Conservation (phyloP, 805 yeast species). For the Pichia membranifaciens region DNA sequence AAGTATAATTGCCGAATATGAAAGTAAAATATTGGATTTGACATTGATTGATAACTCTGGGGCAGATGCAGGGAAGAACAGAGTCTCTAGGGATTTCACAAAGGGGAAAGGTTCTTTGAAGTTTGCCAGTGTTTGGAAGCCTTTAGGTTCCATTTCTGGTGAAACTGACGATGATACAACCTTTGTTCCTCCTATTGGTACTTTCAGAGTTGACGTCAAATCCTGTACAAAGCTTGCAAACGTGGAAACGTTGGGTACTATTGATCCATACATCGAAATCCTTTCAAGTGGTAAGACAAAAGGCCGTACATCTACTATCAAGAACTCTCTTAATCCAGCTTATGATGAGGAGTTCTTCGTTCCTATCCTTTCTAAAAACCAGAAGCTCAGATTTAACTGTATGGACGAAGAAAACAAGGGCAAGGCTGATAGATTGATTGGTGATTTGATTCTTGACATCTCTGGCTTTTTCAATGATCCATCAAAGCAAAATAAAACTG, state of each 20-base stretch:
- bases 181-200: slow-evolving; percentile 60
- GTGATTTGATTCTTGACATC: slow-evolving; percentile 41
- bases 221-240: slow-evolving; percentile 47
- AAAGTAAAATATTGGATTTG: slow-evolving; percentile 44
- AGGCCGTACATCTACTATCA: slow-evolving; percentile 49
- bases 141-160: slow-evolving; percentile 50
- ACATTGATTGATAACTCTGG: slow-evolving; percentile 34
- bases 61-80: slow-evolving; percentile 41
- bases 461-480: slow-evolving; percentile 10
- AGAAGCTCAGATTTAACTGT: slow-evolving; percentile 50
- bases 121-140: slow-evolving; percentile 63
- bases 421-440: slow-evolving; percentile 55
- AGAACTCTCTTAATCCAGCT: slow-evolving; percentile 49
- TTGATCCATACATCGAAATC: slow-evolving; percentile 69
- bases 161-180: slow-evolving; percentile 35
- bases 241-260: slow-evolving; percentile 62
- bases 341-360: slow-evolving; percentile 55
- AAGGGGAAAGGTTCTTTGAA: slow-evolving; percentile 51
- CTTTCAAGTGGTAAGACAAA: slow-evolving; percentile 51
- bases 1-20: slow-evolving; percentile 47
- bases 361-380: slow-evolving; percentile 57
- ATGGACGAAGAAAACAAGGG: slow-evolving; percentile 63
- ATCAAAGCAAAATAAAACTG: slow-evolving; percentile 12
- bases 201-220: slow-evolving; percentile 53
- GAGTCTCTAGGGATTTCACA: slow-evolving; percentile 31